Base-by-base conservation (phyloP, 257 asterid genomes). In the Solanum ossicruentum region DNA sequence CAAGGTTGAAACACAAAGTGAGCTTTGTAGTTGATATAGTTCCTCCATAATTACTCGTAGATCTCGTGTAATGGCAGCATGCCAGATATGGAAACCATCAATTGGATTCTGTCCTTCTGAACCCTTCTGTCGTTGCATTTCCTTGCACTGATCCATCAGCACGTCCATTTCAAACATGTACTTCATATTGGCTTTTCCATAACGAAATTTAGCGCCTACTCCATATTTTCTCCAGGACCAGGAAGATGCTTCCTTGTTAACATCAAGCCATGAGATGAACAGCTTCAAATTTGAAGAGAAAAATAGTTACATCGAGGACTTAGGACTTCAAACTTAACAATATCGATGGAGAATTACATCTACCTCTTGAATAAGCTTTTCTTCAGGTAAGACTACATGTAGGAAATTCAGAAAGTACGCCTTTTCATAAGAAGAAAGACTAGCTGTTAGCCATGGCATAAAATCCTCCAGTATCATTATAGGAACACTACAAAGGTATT, bases 401-500 rank as follows among this genome's bases (percentile, higher is more conserved):
- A 94, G 78, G 91, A 96, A 92, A 67, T 86, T 83, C 52, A 88
- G 49, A 83, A 93, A 85, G 80, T 92, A 97, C 41, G 80, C 32
- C 88, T 82, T 89, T 86, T 95, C 94, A n/a, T 95, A 89, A 55
- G 93, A 77, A 83, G 92, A 88, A 73, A 94, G 92, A 81, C 84
- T 85, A 81, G 86, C 87, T 67, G 90, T 89, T 94, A 90, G 88
- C 98, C 97, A 94, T 47, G 91, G 93, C 52, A 95, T 86, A 88
- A 93, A 91, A 28, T 94, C 99, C 90, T 94, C 93, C 78, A 94
- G 89, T 55, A 95, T 86, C 61, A 90, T 87, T 84, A 90, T 78
- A 81, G 99, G 99, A 86, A 95, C 92, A 79, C 92, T 91, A 88
- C 99, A 94, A 82, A 95, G 90, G 61, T 90, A 94, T 91, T 85